Evolutionary conservation across 345 rosid species (phyloP), one percentile per base, ranked within the genome.

Genomic region (Sisymbrium altissimum): DNA sequence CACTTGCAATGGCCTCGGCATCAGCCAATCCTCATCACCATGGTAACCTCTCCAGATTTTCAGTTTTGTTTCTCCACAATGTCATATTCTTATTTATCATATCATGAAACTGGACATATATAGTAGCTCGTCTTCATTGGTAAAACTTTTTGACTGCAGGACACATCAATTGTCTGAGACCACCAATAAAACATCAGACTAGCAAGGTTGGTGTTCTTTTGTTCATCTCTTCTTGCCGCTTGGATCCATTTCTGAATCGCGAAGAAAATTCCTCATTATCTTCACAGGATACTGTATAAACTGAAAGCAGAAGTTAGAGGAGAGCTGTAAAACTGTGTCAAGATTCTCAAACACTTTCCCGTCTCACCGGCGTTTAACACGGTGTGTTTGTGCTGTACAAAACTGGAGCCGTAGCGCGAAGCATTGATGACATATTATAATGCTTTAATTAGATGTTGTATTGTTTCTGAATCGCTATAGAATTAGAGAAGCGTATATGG

Each of bases 1-100:
- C 68, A 91, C 97, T 32, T 91, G 95, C 84, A 88, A 91, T 46
- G 97, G 95, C 29, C 97, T 91, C n/a, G 95, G 95, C 52, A 91
- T 91, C 39, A 79, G 82, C 71, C 89, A 78, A 17, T 49, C 82
- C 27, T 62, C 92, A 65, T 83, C 94, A 45, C 78, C 53, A 63
- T 84, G 92, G 92, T 50, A 52, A 70, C 32, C 55, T 77, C 53
- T 27, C 33, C 68, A 29, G 13, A 18, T 39, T 58, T 57, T 10
- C 45, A 13, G 7, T 39, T 59, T 58, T 45, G 36, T 66, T 72
- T 54, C 57, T 64, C 45, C 54, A 64, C 18, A 19, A 36, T 66
- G 56, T 72, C 71, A 23, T 4, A 25, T 6, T 48, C 33, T 59
- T 15, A 46, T 18, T 61, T 74, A 55, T 27, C 15, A 55, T 46